phyloP scores from a whole-genome alignment of 257 asterid genomes.

The Solanum ossicruentum region DNA sequence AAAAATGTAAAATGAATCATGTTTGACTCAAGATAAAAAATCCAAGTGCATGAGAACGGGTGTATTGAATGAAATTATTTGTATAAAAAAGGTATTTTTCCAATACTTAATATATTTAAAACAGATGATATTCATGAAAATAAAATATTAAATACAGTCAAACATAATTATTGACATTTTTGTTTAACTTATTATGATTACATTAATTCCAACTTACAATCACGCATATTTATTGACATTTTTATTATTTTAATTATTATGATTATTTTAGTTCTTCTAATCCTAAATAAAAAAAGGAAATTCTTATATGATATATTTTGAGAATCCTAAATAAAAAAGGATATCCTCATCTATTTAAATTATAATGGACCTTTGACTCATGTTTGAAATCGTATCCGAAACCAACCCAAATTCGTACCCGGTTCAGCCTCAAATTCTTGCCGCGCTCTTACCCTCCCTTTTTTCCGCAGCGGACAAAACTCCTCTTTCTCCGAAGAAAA shows the following conservation, averaged over 20 bases:
- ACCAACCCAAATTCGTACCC: neutral
- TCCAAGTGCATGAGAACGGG: neutral
- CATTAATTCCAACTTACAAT: neutral
- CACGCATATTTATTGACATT: neutral
- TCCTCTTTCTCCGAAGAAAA: neutral
- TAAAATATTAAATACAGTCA: neutral
- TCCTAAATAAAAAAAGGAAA: neutral
- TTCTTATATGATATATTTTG: neutral
- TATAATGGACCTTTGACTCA: neutral
- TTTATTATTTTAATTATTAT: neutral
- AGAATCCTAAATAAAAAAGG: neutral
- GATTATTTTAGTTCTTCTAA: neutral
- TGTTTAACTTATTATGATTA: neutral
- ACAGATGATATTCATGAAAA: too few species aligned
- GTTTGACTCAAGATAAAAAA: neutral
- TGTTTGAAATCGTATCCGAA: neutral
- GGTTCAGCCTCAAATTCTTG: neutral
- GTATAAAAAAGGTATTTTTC: neutral
- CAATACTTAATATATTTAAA: neutral
- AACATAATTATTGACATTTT: neutral
- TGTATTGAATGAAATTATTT: neutral
- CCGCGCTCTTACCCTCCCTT: neutral
- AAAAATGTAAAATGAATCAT: neutral
- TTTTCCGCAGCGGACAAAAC: neutral
- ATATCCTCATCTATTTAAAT: too few species aligned